Evolutionary conservation across 1,284 basidiomycete species (phyloP).

Genomic region (Ceratobasidium sp.): DNA sequence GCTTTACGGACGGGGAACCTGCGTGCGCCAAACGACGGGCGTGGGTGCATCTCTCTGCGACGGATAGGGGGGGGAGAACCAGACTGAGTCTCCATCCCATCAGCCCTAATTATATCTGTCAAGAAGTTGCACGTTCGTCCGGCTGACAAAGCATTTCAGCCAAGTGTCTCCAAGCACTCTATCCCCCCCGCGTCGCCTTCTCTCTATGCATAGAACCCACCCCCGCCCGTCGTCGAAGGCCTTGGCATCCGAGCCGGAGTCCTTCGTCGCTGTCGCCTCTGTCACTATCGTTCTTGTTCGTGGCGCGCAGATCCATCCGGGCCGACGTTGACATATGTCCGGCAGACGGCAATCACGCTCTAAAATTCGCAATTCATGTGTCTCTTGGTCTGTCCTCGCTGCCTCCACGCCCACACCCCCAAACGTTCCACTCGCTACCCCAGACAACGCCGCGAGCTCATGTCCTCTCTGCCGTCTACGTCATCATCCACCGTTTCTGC

Average conservation of each 20-base stretch:
- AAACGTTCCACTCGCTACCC: background rate
- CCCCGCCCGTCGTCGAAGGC: background rate
- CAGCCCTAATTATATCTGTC: conserved; percentile 18
- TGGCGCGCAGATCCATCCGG: conserved; percentile 20
- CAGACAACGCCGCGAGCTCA: background rate
- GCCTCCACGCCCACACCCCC: conserved; percentile 17
- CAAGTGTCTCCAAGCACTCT: conserved; percentile 1
- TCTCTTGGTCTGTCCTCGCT: conserved; percentile 12
- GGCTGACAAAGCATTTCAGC: background rate
- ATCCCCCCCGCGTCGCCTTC: no score
- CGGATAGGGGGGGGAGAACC: conserved; percentile 12
- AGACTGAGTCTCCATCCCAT: background rate
- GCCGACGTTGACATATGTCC: background rate
- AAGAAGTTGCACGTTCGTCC: conserved; percentile 27
- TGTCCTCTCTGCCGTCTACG: conserved; percentile 3
- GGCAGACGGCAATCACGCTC: conserved; percentile 14
- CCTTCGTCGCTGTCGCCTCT: background rate
- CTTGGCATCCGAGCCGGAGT: background rate
- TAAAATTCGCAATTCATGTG: background rate
- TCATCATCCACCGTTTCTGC: background rate
- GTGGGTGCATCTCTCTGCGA: conserved; percentile 22
- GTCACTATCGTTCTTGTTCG: background rate
- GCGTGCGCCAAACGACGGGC: conserved; percentile 36
- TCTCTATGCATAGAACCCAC: background rate
- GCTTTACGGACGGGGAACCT: conserved; percentile 23